Evolutionary conservation across 2,329 filamentous ascomycete genomes (phyloP).

Genomic region (Orbilia oligospora): DNA sequence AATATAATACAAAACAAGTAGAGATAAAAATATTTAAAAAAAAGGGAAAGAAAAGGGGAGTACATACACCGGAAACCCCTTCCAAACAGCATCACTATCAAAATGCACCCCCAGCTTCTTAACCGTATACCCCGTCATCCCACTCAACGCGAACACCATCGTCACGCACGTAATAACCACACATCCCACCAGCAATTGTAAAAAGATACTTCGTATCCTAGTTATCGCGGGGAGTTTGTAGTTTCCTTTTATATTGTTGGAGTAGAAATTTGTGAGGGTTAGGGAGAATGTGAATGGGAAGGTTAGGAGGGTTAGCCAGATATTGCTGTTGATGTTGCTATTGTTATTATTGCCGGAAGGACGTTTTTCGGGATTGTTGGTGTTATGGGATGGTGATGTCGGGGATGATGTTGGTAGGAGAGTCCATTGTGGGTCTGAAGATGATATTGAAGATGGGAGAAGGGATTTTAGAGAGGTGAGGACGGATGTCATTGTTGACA

Average conservation of each 20-base stretch:
- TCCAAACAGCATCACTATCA: slow-evolving; percentile 49
- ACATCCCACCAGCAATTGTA: slow-evolving; percentile 35
- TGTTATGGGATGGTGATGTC: slow-evolving; percentile 31
- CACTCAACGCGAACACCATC: slow-evolving; percentile 44
- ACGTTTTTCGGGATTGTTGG: neutral
- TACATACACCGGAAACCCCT: slow-evolving; percentile 49
- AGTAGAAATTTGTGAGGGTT: neutral
- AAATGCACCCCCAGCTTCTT: slow-evolving; percentile 37
- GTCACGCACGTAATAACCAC: slow-evolving; percentile 36
- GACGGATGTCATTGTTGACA: neutral
- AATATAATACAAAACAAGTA: too few species aligned
- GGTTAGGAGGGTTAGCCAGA: slow-evolving; percentile 9
- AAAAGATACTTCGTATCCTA: slow-evolving; percentile 21
- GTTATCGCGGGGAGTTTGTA: slow-evolving; percentile 8
- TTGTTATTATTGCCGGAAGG: neutral
- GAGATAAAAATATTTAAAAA: neutral
- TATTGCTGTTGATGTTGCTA: neutral
- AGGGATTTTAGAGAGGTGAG: neutral
- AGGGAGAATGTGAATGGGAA: neutral
- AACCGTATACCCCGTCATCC: slow-evolving; percentile 48
- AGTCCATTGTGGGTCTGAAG: slow-evolving; percentile 62
- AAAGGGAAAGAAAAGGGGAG: too few species aligned
- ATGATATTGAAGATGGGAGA: neutral
- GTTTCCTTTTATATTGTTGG: neutral
- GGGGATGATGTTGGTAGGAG: slow-evolving; percentile 76